Evolutionary conservation across 2,329 filamentous ascomycete species (phyloP), one percentile per base, ranked within the genome.

Genomic region (Fusarium virguliforme): DNA sequence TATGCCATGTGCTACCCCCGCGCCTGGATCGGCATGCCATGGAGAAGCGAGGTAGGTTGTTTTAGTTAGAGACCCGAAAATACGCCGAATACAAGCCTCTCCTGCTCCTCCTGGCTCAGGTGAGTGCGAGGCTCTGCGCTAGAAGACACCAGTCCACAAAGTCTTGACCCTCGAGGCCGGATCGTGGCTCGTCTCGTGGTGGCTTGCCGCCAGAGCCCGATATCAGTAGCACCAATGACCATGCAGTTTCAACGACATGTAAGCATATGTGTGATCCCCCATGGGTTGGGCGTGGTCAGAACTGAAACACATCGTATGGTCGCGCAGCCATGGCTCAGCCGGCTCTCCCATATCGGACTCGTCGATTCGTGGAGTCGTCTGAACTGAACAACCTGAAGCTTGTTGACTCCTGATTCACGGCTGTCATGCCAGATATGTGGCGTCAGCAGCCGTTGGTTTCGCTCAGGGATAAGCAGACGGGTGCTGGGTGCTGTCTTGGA

Each of bases 351-450:
- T 67, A 66, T 69, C 65, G 46, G 58, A 63, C 58, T 75, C 64
- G 64, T 74, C 70, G 73, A 72, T 65, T 75, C 67, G 71, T 76
- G 65, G 74, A 74, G 68, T 66, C 66, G 53, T 41, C 61, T 68
- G 28, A 62, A 65, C 55, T 65, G 70, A 60, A 37, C 59, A 59
- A 65, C 61, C 41, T 67, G 54, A 60, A 62, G 60, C 56, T 65
- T 37, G 61, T 68, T 62, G 63, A 68, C 56, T 73, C 68, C 64
- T 72, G 71, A 67, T 73, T 72, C 74, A 75, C 61, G 69, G 74
- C 65, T 68, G 73, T 75, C 71, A 70, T 72, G 71, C 65, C 66
- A 71, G 74, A 75, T 74, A 70, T 75, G 74, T 76, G 74, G 74
- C 74, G 74, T 73, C 74, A 76, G 66, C 64, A 72, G 51, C 68